A percentile compares a stretch with the other conserved stretches of the same genome.
phyloP scores from a whole-genome alignment of 371 early-diverging fungal species.

The Blakeslea trispora region DNA sequence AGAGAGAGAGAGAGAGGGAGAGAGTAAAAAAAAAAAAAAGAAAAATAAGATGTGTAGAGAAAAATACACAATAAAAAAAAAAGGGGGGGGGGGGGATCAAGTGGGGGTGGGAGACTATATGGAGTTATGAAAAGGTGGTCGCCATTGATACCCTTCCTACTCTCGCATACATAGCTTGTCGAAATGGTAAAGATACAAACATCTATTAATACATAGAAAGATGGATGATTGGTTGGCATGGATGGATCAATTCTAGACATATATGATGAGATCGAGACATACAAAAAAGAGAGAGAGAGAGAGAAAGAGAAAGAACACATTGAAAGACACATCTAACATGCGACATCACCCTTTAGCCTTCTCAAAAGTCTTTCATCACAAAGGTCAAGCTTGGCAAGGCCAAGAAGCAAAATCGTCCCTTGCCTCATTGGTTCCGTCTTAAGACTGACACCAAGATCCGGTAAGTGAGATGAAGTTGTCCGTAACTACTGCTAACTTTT shows the following conservation, averaged over 20 bases:
- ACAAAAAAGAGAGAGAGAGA: no score
- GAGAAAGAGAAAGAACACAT: no score
- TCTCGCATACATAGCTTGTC: neutral
- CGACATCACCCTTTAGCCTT: slow-evolving; percentile 67
- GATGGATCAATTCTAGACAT: neutral
- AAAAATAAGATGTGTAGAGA: no score
- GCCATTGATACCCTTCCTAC: neutral
- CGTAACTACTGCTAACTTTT: no score
- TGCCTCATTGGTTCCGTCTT: slow-evolving; percentile 97
- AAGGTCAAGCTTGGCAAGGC: slow-evolving; percentile 99
- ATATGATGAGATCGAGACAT: neutral
- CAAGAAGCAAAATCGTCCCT: slow-evolving; percentile 97
- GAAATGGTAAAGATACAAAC: neutral
- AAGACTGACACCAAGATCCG: slow-evolving; percentile 94
- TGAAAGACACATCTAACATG: no score
- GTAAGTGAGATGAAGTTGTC: slow-evolving; percentile 42
- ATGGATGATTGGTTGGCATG: neutral
- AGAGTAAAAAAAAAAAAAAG: no score
- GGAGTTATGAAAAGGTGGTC: neutral
- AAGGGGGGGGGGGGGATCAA: neutral
- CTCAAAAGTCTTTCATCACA: slow-evolving; percentile 94
- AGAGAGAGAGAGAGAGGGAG: no score
- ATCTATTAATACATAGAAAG: neutral
- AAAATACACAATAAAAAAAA: neutral
- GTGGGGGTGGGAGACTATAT: neutral